A percentile compares a stretch with the other conserved stretches of the same genome.
Evolutionary conservation across 768 basidiomycete genomes (phyloP).

Genomic region (Amanita inopinata): DNA sequence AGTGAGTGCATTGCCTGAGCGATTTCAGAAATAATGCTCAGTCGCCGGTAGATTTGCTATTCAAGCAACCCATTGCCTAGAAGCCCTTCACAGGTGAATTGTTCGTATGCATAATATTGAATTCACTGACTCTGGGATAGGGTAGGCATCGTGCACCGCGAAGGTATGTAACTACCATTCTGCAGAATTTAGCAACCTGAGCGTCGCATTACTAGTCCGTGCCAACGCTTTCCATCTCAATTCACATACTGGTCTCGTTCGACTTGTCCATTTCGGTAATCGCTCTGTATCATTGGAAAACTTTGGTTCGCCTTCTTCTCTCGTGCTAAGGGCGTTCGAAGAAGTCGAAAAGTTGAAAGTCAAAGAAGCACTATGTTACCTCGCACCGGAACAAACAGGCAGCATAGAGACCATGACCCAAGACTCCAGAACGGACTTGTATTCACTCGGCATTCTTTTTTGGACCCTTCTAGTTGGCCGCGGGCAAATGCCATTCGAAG

Average conservation of each 20-base stretch:
- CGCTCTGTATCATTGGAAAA: constrained; percentile 62
- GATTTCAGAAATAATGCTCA: constrained; percentile 4
- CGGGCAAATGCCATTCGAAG: constrained; percentile 55
- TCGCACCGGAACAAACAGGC: constrained; percentile 71
- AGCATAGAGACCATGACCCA: constrained; percentile 63
- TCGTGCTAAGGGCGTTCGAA: constrained; percentile 52
- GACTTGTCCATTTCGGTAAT: constrained; percentile 69
- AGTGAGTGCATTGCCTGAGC: constrained; percentile 31
- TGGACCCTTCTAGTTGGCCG: constrained; percentile 70
- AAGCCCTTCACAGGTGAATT: constrained; percentile 50
- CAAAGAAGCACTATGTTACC: constrained; percentile 67
- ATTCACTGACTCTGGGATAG: constrained; percentile 20
- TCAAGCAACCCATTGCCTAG: constrained; percentile 63
- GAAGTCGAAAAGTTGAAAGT: constrained; percentile 59
- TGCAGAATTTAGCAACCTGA: constrained; percentile 4
- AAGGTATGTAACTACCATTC: too few relatives aligned
- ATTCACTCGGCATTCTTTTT: constrained; percentile 63
- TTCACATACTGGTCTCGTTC: constrained; percentile 57
- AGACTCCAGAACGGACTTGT: constrained; percentile 67
- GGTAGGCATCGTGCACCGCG: constrained; percentile 54
- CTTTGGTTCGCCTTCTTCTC: constrained; percentile 60
- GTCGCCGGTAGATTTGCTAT: constrained; percentile 49
- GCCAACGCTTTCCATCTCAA: constrained; percentile 72
- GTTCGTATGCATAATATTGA: not conserved
- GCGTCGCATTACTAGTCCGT: constrained; percentile 42